Evolutionary conservation across 192 early-diverging fungal genomes (phyloP), one percentile per base, ranked within the genome.

Genomic region (Kickxella alabastrina): DNA sequence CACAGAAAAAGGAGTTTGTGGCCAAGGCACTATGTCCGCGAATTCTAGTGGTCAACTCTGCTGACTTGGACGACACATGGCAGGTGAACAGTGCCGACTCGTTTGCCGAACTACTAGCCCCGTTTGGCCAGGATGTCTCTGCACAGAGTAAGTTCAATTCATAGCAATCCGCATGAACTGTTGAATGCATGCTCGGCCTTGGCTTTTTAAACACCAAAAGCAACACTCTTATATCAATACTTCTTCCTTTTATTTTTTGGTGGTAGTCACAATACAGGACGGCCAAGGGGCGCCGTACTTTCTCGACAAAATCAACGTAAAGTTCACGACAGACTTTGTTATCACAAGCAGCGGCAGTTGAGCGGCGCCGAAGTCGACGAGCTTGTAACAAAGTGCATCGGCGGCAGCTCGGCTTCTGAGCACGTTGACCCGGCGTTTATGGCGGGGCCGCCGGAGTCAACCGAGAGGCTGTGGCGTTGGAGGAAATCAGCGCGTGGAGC

Each of bases 181-280:
- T n/a, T n/a, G n/a, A n/a, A n/a, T n/a, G n/a, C n/a, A n/a, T n/a
- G n/a, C n/a, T n/a, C n/a, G n/a, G n/a, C n/a, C n/a, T 43, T 43
- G 19, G 8, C 4, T 38, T 38, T 5, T 44, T 61, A 23, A 17
- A 45, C 3, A 18, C 15, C 22, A 15, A 41, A 34, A 34, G 24
- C 43, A 28, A 13, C 45, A 46, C n/a, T n/a, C n/a, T n/a, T 21
- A 37, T 32, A 51, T 22, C 36, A 41, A 21, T 27, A 42, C 51
- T 7, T 55, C n/a, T 0, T 26, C 37, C 29, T 36, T 45, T 35
- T 22, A 13, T 31, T 50, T 34, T 13, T n/a, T 51, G 4, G 10
- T 19, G 40, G 10, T 72, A 72, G 68, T 74, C 45, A 71, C 75
- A 5, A 57, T 78, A 31, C 75, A 78, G 65, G 75, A 78, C 45